These are phyloP conservation scores for Scutellaria minor DNA, from an alignment of 257 asterid species.

Conservation along the genomic window DNA sequence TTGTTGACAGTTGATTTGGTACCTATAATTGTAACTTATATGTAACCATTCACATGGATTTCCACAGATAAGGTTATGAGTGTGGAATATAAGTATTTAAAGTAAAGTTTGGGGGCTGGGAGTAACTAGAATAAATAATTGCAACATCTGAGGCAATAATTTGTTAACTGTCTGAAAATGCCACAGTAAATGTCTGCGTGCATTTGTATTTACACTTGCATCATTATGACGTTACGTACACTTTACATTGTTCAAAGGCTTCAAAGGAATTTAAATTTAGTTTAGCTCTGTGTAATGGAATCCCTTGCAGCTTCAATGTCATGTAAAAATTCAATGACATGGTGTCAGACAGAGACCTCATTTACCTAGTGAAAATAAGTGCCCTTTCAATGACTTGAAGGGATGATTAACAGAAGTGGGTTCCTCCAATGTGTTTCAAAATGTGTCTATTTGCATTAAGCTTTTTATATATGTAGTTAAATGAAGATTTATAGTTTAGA, in stretches of 20 bases:
- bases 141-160: too few relatives aligned
- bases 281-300: background rate
- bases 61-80: background rate
- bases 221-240: background rate
- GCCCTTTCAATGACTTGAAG: background rate
- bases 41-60: too few relatives aligned
- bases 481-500: background rate
- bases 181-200: background rate
- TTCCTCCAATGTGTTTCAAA: conserved; percentile 11
- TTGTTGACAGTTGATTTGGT: too few relatives aligned
- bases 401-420: background rate
- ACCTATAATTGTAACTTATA: too few relatives aligned
- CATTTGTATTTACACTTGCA: conserved; percentile 3
- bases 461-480: background rate
- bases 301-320: background rate
- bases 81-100: background rate
- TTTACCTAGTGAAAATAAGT: background rate
- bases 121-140: background rate
- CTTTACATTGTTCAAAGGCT: conserved; percentile 13
- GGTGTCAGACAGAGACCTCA: background rate
- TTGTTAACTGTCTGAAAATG: background rate
- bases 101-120: background rate
- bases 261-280: background rate
- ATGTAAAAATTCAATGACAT: conserved; percentile 1
- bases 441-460: conserved; percentile 7